Evolutionary conservation across 805 yeast species (phyloP).

Genomic region (Clavispora phyllophila): DNA sequence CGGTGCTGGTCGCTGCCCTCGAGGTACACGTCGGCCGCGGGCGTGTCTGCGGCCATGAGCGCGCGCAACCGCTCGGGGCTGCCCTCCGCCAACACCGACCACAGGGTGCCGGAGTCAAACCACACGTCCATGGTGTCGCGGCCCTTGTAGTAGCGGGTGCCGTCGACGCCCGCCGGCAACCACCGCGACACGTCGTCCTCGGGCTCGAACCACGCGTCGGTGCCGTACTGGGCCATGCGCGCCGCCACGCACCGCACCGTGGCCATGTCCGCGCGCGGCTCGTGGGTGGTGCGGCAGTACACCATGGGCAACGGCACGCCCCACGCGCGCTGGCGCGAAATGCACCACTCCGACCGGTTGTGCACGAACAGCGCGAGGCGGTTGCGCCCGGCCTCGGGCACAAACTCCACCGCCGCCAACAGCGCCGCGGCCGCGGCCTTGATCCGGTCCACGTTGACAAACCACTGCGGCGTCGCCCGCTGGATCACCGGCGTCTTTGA

Average conservation of each 20-base stretch:
- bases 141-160: slow-evolving; percentile 53
- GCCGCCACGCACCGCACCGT: slow-evolving; percentile 53
- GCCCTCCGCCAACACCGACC: slow-evolving; percentile 54
- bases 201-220: slow-evolving; percentile 73
- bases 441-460: slow-evolving; percentile 75
- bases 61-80: slow-evolving; percentile 34
- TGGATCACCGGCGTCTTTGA: slow-evolving; percentile 93
- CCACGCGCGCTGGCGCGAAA: slow-evolving; percentile 94
- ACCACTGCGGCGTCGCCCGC: slow-evolving; percentile 96
- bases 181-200: slow-evolving; percentile 55
- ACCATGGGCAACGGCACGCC: slow-evolving; percentile 96
- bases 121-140: slow-evolving; percentile 97
- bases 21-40: slow-evolving; percentile 69
- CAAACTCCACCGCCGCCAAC: slow-evolving; percentile 58
- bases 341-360: slow-evolving; percentile 93
- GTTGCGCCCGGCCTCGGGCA: slow-evolving; percentile 67
- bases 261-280: slow-evolving; percentile 54
- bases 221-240: slow-evolving; percentile 54
- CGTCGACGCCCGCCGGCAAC: slow-evolving; percentile 59
- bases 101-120: slow-evolving; percentile 96
- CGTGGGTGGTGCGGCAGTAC: slow-evolving; percentile 52
- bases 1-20: slow-evolving; percentile 99
- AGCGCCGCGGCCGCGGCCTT: slow-evolving; percentile 59
- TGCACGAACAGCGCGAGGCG: slow-evolving; percentile 68
- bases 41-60: slow-evolving; percentile 19